Conservation (phyloP, 2,329 filamentous ascomycete genomes). For the Phaeosphaeria sp. region DNA sequence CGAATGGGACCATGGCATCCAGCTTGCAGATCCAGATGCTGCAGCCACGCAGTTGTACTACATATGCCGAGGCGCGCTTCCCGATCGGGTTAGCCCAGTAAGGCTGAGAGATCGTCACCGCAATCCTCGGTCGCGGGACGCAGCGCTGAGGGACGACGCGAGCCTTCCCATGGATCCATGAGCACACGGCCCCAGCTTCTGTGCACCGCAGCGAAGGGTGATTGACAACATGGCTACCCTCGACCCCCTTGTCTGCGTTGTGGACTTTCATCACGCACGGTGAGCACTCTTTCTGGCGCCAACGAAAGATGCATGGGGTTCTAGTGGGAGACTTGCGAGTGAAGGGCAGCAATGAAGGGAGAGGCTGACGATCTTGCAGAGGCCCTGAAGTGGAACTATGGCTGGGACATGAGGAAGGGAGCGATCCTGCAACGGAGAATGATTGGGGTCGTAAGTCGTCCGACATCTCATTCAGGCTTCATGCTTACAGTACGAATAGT, state of each 20-base stretch:
- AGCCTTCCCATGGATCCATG: conserved; percentile 13
- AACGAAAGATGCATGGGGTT: background rate
- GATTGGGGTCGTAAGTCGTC: conserved; percentile 90
- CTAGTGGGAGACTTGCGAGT: background rate
- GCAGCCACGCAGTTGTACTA: too few species aligned
- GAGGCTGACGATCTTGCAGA: conserved; percentile 47
- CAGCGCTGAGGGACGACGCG: conserved; percentile 24
- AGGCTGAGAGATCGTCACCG: conserved; percentile 35
- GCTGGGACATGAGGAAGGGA: conserved; percentile 78
- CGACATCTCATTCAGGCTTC: too few species aligned
- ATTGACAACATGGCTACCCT: conserved; percentile 47
- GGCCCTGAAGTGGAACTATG: conserved; percentile 94
- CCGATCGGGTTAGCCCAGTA: conserved; percentile 22
- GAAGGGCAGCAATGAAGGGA: background rate
- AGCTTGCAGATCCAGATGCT: background rate
- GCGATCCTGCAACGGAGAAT: conserved; percentile 81
- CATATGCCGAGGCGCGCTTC: conserved; percentile 18
- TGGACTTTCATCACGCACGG: conserved; percentile 62
- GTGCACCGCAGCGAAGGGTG: background rate
- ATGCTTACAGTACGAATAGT: conserved; percentile 58
- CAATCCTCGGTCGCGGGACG: conserved; percentile 24
- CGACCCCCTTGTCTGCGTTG: conserved; percentile 55
- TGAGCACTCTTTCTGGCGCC: conserved; percentile 22
- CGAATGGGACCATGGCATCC: background rate
- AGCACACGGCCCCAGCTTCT: background rate